A percentile compares a stretch with the other conserved stretches of the same genome.
Conservation (phyloP, 1,139 yeast species). For the Taphrina pruni region DNA sequence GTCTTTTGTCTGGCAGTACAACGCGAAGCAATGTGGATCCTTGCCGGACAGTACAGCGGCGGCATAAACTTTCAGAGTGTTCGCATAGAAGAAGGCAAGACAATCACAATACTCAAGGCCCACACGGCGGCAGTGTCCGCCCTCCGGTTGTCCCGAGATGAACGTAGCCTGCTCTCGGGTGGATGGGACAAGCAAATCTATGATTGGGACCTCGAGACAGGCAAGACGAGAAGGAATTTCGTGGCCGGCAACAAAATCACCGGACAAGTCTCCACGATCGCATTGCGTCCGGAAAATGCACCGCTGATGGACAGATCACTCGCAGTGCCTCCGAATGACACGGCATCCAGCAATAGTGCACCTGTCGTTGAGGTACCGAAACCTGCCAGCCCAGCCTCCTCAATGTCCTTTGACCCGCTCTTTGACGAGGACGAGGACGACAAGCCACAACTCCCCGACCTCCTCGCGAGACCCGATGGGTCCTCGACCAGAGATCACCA, state of each 20-base stretch:
- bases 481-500: no score
- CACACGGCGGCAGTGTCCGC: slow-evolving; percentile 81
- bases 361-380: neutral
- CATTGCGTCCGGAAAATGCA: slow-evolving; percentile 67
- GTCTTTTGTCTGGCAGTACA: slow-evolving; percentile 88
- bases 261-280: slow-evolving; percentile 80
- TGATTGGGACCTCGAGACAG: slow-evolving; percentile 86
- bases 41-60: slow-evolving; percentile 79
- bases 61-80: slow-evolving; percentile 86
- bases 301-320: slow-evolving; percentile 3
- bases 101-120: slow-evolving; percentile 73
- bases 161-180: slow-evolving; percentile 73
- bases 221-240: slow-evolving; percentile 60
- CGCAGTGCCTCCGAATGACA: slow-evolving; percentile 1
- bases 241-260: slow-evolving; percentile 54
- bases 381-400: slow-evolving; percentile 30
- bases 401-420: slow-evolving; percentile 73
- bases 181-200: slow-evolving; percentile 84
- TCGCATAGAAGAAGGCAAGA: slow-evolving; percentile 80
- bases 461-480: neutral
- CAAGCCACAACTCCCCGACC: slow-evolving; percentile 44
- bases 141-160: slow-evolving; percentile 65
- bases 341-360: neutral
- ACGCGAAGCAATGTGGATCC: slow-evolving; percentile 79
- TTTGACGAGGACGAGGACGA: slow-evolving; percentile 81